Evolutionary conservation across 306 rosid species (phyloP).

Genomic region (Dalbergia oliveri): DNA sequence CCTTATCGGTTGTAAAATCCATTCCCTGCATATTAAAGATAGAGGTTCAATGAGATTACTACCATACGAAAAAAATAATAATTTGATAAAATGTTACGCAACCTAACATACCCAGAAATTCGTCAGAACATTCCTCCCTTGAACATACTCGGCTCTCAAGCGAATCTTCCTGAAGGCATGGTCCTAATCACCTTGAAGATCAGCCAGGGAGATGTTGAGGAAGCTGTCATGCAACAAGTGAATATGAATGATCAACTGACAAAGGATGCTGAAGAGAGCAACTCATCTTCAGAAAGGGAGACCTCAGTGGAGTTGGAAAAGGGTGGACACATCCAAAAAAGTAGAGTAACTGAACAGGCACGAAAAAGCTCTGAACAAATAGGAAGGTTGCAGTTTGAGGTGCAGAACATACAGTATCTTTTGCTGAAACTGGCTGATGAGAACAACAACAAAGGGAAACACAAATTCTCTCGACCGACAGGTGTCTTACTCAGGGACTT

Average conservation of each 20-base stretch:
- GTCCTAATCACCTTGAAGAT: slow-evolving; percentile 92
- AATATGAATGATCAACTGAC: slow-evolving; percentile 66
- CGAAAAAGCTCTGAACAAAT: slow-evolving; percentile 77
- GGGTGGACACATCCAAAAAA: slow-evolving; percentile 51
- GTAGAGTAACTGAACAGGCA: slow-evolving; percentile 61
- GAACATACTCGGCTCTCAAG: slow-evolving; percentile 95
- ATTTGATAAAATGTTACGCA: neutral
- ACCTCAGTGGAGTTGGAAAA: slow-evolving; percentile 57
- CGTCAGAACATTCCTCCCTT: slow-evolving; percentile 86
- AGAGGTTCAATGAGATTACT: neutral
- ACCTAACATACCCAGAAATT: slow-evolving; percentile 83
- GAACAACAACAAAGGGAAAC: slow-evolving; percentile 58
- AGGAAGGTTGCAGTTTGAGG: slow-evolving; percentile 86
- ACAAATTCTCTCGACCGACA: slow-evolving; percentile 63
- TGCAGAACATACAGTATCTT: slow-evolving; percentile 82
- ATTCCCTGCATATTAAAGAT: slow-evolving; percentile 65
- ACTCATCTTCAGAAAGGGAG: slow-evolving; percentile 52
- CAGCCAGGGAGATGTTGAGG: slow-evolving; percentile 94
- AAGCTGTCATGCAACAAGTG: slow-evolving; percentile 67
- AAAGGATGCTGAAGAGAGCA: slow-evolving; percentile 62
- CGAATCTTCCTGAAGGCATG: slow-evolving; percentile 92
- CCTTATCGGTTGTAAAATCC: slow-evolving; percentile 91
- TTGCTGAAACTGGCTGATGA: slow-evolving; percentile 76
- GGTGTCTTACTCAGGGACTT: slow-evolving; percentile 78
- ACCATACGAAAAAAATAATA: neutral